phyloP scores from a whole-genome alignment of 2,329 filamentous ascomycete species.

The Tolypocladium guangdongense region DNA sequence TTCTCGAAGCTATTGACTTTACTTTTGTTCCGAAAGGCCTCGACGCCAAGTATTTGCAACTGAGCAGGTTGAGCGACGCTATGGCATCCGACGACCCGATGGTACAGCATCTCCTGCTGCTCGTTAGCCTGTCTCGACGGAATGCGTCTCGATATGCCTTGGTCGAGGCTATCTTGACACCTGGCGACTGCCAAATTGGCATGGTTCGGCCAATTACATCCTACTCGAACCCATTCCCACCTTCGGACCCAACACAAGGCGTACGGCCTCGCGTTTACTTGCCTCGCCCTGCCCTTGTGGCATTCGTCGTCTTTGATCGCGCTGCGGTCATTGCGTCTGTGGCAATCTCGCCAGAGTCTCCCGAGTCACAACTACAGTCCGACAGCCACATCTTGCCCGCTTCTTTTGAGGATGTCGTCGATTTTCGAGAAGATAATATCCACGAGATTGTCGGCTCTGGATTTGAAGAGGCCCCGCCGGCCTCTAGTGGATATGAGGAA shows the following conservation, averaged over 20 bases:
- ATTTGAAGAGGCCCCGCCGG: conserved; percentile 43
- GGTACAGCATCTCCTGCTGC: conserved; percentile 48
- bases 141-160: conserved; percentile 56
- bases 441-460: conserved; percentile 55
- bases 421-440: conserved; percentile 57
- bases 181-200: conserved; percentile 42
- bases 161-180: conserved; percentile 56
- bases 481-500: conserved; percentile 28
- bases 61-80: conserved; percentile 40
- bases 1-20: conserved; percentile 71
- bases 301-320: conserved; percentile 70
- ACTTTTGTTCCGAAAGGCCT: conserved; percentile 50
- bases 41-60: conserved; percentile 36
- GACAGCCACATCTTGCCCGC: conserved; percentile 53
- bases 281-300: conserved; percentile 67
- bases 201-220: conserved; percentile 58
- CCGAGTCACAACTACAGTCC: conserved; percentile 63
- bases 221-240: conserved; percentile 44
- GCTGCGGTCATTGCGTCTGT: conserved; percentile 71
- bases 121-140: conserved; percentile 45
- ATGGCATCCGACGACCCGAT: conserved; percentile 38
- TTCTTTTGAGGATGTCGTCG: conserved; percentile 77
- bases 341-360: conserved; percentile 53
- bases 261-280: conserved; percentile 59
- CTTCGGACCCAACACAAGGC: conserved; percentile 21